These are phyloP conservation scores for Phytophthora ohioensis DNA, from an alignment of 352 stramenopile species.

Conservation along the genomic window DNA sequence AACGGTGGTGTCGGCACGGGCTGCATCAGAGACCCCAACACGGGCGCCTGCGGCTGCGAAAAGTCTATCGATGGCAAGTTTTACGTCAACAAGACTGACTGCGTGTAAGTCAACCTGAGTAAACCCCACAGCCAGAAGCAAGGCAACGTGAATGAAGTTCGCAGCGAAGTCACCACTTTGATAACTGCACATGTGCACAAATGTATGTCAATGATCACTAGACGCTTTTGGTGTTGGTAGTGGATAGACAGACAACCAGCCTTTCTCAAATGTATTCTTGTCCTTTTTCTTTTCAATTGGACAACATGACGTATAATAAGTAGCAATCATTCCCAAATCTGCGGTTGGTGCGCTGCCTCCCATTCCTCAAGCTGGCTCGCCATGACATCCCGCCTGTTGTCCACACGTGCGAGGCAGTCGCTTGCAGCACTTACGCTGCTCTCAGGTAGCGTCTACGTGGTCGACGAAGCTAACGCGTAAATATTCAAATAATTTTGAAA, in stretches of 20 bases:
- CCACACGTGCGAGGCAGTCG: constrained; percentile 13
- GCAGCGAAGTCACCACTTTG: background rate
- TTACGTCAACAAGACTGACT: constrained; percentile 30
- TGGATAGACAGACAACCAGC: background rate
- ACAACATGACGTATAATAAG: constrained; percentile 4
- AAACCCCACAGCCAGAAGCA: background rate
- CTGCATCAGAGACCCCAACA: constrained; percentile 39
- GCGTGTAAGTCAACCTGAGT: constrained; percentile 30
- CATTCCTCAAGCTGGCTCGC: background rate
- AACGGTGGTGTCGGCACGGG: constrained; percentile 28
- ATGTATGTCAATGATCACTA: no score
- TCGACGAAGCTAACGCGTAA: constrained; percentile 65
- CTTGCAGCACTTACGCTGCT: constrained; percentile 40
- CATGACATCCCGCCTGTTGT: constrained; percentile 34
- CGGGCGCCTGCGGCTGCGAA: constrained; percentile 43
- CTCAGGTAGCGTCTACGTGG: constrained; percentile 43
- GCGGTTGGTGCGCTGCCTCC: background rate
- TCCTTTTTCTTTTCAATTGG: constrained; percentile 3
- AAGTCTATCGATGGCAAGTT: constrained; percentile 41
- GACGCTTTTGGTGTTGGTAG: no score
- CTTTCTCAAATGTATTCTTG: background rate
- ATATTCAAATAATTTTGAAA: background rate
- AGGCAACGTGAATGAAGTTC: background rate
- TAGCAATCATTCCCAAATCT: constrained; percentile 9
- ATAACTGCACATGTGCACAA: no score